Base-by-base conservation (phyloP, 805 yeast species). In the Candida ascalaphidarum region DNA sequence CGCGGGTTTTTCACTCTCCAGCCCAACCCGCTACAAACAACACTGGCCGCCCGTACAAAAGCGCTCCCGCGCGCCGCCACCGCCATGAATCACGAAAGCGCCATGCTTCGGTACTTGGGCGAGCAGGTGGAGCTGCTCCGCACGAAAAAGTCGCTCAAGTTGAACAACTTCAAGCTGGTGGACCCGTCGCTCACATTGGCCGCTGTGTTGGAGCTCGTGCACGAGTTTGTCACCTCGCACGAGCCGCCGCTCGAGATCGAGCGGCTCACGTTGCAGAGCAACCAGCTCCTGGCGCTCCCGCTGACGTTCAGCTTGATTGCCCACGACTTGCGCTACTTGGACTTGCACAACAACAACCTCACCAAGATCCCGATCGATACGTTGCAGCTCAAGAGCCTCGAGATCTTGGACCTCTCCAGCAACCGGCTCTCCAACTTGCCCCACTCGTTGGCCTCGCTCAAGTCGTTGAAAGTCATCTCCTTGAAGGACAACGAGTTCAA, bases 371-470 rank as follows among this genome's bases (percentile, higher is more conserved):
- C 94, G 0, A 48, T 41, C 2, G 49, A 62, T 5, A 41, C 72
- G 33, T 33, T 41, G 12, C 44, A 45, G 3, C 58, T 68, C 22
- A 41, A 44, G 9, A 58, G 61, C 6, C 52, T 82, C 30, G 88
- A 79, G 41, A 74, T 76, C 28, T 50, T 82, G 23, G 89, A 82
- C 49, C 48, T 81, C 13, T 74, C 85, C 13, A 52, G 59, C 21
- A 82, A 82, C 46, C 50, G 47, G 15, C 52, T 82, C 17, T 45
- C 50, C n/a, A 37, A 43, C 3, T 49, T 82, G 11, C 79, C 83
- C 1, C 34, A 47, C 3, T 61, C 60, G 2, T 34, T 71, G 13
- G 46, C 55, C 0, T 39, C 43, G 9, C 54, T 81, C 37, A 51
- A 53, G 14, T 56, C 58, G 33, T 55, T 79, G 36, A 69, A 68